These are phyloP conservation scores for Orychophragmus violaceus DNA, from an alignment of 345 rosid species.

Conservation along the genomic window DNA sequence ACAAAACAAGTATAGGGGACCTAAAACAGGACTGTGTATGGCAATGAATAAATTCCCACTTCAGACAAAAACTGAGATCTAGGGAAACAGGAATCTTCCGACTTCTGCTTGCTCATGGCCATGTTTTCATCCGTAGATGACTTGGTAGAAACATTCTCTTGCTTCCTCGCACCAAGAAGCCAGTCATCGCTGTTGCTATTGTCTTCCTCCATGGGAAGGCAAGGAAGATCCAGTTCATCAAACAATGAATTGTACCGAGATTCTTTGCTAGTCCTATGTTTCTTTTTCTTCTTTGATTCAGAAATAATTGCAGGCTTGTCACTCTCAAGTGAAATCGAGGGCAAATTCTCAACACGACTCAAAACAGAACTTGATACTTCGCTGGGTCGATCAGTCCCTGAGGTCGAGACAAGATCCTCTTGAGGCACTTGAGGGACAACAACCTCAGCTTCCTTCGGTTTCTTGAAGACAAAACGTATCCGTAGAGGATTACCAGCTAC, in stretches of 20 bases:
- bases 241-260: conserved; percentile 28
- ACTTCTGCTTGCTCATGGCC: not conserved
- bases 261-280: conserved; percentile 7
- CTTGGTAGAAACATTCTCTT: not conserved
- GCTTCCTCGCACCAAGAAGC: conserved; percentile 36
- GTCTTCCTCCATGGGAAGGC: conserved; percentile 9
- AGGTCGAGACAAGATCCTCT: conserved; percentile 27
- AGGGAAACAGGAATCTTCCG: conserved; percentile 20
- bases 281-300: not conserved
- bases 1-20: conserved; percentile 3
- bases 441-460: conserved; percentile 19
- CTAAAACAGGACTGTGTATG: conserved; percentile 54
- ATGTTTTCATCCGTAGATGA: not conserved
- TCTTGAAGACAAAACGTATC: conserved; percentile 40
- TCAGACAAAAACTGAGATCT: conserved; percentile 34
- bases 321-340: not conserved
- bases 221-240: conserved; percentile 42
- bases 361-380: not conserved
- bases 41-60: conserved; percentile 49
- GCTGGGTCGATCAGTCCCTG: conserved; percentile 1
- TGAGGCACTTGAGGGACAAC: not conserved
- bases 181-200: conserved; percentile 39
- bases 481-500: conserved; percentile 44
- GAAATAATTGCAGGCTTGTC: not conserved
- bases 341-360: not conserved